Conservation (phyloP, 2,329 filamentous ascomycete species). For the Verticillium tricorpus region DNA sequence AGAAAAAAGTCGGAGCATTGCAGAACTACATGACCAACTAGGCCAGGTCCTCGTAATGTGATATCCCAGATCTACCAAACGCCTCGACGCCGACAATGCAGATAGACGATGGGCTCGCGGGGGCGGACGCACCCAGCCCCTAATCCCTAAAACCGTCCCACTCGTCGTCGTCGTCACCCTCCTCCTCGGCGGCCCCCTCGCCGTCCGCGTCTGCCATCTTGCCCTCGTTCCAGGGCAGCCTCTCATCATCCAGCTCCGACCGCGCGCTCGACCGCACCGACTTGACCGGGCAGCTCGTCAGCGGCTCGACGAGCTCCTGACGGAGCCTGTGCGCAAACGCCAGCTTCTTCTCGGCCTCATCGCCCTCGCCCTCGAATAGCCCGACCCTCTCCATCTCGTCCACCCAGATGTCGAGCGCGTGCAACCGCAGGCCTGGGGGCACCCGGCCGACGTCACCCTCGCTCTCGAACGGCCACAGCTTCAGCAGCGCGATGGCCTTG, state of each 20-base stretch:
- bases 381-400: constrained; percentile 79
- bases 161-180: constrained; percentile 27
- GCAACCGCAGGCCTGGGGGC: constrained; percentile 79
- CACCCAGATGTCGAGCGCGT: constrained; percentile 85
- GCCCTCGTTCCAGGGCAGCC: constrained; percentile 60
- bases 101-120: background rate
- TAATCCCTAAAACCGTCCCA: constrained; percentile 14
- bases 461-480: constrained; percentile 36
- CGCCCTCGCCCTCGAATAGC: constrained; percentile 33
- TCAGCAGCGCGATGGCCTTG: constrained; percentile 29
- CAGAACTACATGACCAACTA: background rate
- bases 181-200: constrained; percentile 28
- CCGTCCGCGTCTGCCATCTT: constrained; percentile 23
- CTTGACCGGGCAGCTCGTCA: constrained; percentile 62
- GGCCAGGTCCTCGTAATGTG: background rate
- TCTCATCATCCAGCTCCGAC: constrained; percentile 69
- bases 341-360: constrained; percentile 23
- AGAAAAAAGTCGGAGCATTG: background rate
- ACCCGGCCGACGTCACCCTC: constrained; percentile 46
- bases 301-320: constrained; percentile 45
- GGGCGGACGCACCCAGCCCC: background rate
- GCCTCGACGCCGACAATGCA: constrained; percentile 2
- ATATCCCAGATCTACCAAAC: background rate
- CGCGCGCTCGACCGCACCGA: constrained; percentile 64
- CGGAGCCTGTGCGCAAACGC: constrained; percentile 51